Base-by-base conservation (phyloP, 208 protist species). In the Trypanosoma lewisi region DNA sequence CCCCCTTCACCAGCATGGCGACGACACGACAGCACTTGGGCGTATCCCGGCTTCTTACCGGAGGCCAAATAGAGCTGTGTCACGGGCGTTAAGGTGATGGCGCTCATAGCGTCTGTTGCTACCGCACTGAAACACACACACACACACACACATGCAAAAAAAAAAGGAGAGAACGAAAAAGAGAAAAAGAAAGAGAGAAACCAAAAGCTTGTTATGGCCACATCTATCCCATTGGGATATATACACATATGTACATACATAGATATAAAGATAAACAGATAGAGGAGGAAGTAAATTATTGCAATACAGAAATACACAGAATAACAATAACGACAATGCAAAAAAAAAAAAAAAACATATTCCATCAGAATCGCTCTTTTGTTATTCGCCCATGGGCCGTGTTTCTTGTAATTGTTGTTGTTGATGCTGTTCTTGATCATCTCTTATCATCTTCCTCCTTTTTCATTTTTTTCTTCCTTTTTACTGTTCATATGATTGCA, bases 141-240 rank as follows among this genome's bases (percentile, higher is more conserved):
- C n/a, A n/a, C n/a, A n/a, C n/a, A 47, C 7, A 55, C 53, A 33
- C 4, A n/a, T n/a, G n/a, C n/a, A n/a, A n/a, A n/a, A n/a, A n/a
- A 53, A 67, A 54, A 58, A 42, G n/a, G 28, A 36, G 51, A 54
- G 42, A 70, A 62, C 7, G 19, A 47, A 63, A 16, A 28, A 41
- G 14, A n/a, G 12, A 63, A 23, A 44, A 6, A 36, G 8, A 48
- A 21, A 17, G 12, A n/a, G n/a, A n/a, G n/a, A n/a, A n/a, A n/a
- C n/a, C n/a, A n/a, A n/a, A n/a, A n/a, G n/a, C n/a, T n/a, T n/a
- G n/a, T n/a, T n/a, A n/a, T n/a, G n/a, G n/a, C n/a, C n/a, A n/a
- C n/a, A n/a, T n/a, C n/a, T n/a, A n/a, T n/a, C n/a, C n/a, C n/a
- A n/a, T n/a, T n/a, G n/a, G n/a, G n/a, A n/a, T n/a, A n/a, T n/a